A percentile compares a stretch with the other conserved stretches of the same genome.
These are phyloP conservation scores for Fusarium sp. DNA, from an alignment of 2,329 filamentous ascomycete species.

Conservation along the genomic window DNA sequence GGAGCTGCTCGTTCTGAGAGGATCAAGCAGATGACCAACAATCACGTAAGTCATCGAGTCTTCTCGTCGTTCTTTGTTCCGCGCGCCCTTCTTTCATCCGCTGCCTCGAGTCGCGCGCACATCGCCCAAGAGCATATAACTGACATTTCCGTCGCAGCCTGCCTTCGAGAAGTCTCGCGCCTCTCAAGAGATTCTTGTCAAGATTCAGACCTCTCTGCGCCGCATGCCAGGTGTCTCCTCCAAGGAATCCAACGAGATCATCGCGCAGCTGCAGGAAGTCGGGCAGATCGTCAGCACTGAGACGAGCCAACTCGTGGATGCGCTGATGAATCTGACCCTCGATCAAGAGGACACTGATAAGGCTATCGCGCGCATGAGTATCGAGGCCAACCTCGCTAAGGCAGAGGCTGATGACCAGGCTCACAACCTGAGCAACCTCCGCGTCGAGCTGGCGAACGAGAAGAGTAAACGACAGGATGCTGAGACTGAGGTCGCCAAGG, in stretches of 20 bases:
- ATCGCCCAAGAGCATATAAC: not conserved
- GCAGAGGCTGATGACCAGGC: constrained; percentile 54
- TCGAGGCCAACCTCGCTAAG: constrained; percentile 56
- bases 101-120: not conserved
- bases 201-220: constrained; percentile 57
- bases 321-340: constrained; percentile 55
- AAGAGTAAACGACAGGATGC: constrained; percentile 50
- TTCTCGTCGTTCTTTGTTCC: not conserved
- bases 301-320: constrained; percentile 57
- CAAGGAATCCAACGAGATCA: constrained; percentile 54
- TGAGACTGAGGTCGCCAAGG: constrained; percentile 49
- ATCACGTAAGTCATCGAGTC: constrained; percentile 53
- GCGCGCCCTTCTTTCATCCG: not conserved
- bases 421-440: constrained; percentile 53
- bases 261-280: constrained; percentile 55
- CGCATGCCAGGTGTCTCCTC: constrained; percentile 58
- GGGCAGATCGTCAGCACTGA: constrained; percentile 57
- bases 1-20: constrained; percentile 55
- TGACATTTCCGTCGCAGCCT: constrained; percentile 43
- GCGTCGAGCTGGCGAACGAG: constrained; percentile 52
- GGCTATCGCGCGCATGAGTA: constrained; percentile 57
- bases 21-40: constrained; percentile 58
- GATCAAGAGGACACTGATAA: constrained; percentile 58
- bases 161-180: constrained; percentile 54
- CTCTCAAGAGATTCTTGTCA: constrained; percentile 56